A percentile compares a stretch with the other conserved stretches of the same genome.
phyloP scores from a whole-genome alignment of 768 basidiomycete species.

The Flagelloscypha sp. region DNA sequence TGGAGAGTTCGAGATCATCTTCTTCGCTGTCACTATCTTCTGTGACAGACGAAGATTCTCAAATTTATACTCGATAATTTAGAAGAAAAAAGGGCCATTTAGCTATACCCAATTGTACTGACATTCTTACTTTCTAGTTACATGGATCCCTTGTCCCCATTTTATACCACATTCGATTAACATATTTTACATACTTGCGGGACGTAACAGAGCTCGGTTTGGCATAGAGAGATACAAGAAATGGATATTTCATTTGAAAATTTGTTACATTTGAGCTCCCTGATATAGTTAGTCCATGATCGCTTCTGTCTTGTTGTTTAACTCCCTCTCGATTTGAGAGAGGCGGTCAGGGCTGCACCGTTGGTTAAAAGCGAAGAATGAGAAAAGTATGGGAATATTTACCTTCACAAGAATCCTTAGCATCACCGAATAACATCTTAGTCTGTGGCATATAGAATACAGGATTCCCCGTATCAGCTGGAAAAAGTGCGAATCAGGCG shows the following conservation, averaged over 20 bases:
- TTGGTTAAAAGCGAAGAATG: constrained; percentile 1
- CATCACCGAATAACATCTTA: constrained; percentile 89
- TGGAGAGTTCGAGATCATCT: constrained; percentile 14
- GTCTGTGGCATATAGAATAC: constrained; percentile 91
- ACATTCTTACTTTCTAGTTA: no score
- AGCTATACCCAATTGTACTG: not conserved
- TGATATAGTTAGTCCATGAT: no score
- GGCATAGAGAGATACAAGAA: constrained; percentile 1
- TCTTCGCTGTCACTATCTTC: constrained; percentile 9
- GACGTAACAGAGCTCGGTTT: not conserved
- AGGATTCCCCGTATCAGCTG: constrained; percentile 87
- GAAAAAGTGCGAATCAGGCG: not conserved
- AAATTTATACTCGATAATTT: no score
- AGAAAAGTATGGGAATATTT: constrained; percentile 9
- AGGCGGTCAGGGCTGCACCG: no score
- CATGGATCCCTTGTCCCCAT: no score
- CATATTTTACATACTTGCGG: not conserved
- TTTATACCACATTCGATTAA: no score
- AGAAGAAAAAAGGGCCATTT: not conserved
- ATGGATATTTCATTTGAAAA: constrained; percentile 3
- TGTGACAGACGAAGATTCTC: constrained; percentile 11
- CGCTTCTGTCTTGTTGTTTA: no score
- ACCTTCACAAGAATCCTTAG: constrained; percentile 88
- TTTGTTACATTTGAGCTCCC: constrained; percentile 1
- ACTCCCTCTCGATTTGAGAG: no score